phyloP scores from a whole-genome alignment of 202 grass and related monocot genomes.

The Sporobolus alterniflorus region DNA sequence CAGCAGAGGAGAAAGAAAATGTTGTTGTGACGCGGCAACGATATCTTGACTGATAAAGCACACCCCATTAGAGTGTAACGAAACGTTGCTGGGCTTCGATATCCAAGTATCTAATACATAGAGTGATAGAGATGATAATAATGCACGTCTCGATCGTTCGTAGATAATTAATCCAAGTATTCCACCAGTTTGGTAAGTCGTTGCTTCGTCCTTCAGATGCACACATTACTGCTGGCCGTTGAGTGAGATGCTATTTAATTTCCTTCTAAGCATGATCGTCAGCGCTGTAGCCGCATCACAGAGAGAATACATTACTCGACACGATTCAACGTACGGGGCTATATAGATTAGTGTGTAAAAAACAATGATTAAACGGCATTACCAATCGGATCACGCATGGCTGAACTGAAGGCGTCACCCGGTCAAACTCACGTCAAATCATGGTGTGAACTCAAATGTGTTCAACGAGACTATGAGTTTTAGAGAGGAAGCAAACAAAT shows the following conservation, averaged over 20 bases:
- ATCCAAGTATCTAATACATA: conserved; percentile 12
- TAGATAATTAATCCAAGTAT: too few relatives aligned
- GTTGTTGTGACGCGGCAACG: conserved; percentile 11
- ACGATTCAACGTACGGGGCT: conserved; percentile 5
- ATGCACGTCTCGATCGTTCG: too few relatives aligned
- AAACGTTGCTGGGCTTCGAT: conserved; percentile 35
- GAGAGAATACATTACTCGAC: not conserved
- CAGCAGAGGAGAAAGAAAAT: not conserved
- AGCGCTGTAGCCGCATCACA: not conserved
- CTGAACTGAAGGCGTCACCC: conserved; percentile 7
- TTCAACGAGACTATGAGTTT: not conserved
- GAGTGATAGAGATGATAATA: too few relatives aligned
- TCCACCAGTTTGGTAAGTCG: too few relatives aligned
- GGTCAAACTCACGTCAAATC: conserved; percentile 25
- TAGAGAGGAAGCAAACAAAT: not conserved
- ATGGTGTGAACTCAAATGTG: conserved; percentile 23
- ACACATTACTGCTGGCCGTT: conserved; percentile 24
- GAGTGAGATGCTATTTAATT: not conserved
- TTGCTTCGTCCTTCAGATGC: conserved; percentile 4
- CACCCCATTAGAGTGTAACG: conserved; percentile 28
- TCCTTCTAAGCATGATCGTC: conserved; percentile 13
- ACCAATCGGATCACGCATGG: not conserved
- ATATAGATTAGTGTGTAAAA: too few relatives aligned
- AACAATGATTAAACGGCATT: not conserved
- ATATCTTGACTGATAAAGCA: conserved; percentile 30